Base-by-base conservation (phyloP, 768 basidiomycete genomes). In the Candolleomyces efflorescens region DNA sequence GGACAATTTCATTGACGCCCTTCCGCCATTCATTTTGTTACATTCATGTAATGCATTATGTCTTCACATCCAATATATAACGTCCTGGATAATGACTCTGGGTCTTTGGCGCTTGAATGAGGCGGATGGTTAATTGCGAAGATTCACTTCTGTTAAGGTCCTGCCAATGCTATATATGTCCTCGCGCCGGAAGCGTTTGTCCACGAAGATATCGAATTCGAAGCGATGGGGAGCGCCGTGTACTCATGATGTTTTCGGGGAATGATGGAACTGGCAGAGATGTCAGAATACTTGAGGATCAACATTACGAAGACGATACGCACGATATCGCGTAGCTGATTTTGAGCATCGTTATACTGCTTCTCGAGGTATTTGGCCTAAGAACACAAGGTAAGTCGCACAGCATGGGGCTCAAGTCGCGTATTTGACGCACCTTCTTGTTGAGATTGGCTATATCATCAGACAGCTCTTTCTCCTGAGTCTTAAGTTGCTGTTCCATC, bases 281-380 rank as follows among this genome's bases (percentile, higher is more conserved):
- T 17, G n/a, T 20, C 6, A 43, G 2, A 12, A 43, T 43, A 5
- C 18, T 43, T 20, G 2, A 3, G 3, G 6, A 6, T 6, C 1
- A 43, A 15, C 9, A 43, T 5, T 43, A 20, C 17, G 41, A 43
- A 26, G 26, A 36, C 15, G 27, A 38, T 18, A 74, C 86, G 56
- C 64, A 92, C 92, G 27, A 94, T 93, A 68, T 94, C 92, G 45
- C 88, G 84, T 53, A 96, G 75, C 67, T 94, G 94, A 20, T 76
- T 75, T 72, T 95, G 92, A 1, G 94, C 92, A 63, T 95, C 93
- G 55, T 87, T 90, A 68, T 89, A 91, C 67, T 96, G 93, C 65
- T 96, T 96, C 71, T 97, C 94, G 2, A 97, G 80, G 69, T 89
- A 96, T 73, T 95, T 95, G 23, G 85, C 80, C 92, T 94, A 59